Evolutionary conservation across 768 basidiomycete genomes (phyloP).

Genomic region (Tricholoma bakamatsutake): DNA sequence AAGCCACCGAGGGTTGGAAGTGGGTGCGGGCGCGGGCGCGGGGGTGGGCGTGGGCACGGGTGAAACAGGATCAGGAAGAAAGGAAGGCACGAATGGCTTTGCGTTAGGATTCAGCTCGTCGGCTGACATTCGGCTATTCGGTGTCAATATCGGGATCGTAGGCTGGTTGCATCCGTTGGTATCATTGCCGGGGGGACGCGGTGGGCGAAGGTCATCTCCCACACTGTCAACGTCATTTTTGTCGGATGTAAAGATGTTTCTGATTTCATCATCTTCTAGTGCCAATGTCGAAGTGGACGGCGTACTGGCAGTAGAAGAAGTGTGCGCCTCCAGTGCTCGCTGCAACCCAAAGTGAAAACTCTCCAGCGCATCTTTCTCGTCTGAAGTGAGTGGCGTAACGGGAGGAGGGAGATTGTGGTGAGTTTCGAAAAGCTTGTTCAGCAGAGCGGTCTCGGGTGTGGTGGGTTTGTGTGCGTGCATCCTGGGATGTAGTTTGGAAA

Average conservation of each 20-base stretch:
- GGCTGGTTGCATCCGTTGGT: neutral
- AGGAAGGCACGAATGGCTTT: conserved; percentile 2
- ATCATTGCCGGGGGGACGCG: neutral
- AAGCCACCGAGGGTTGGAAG: conserved; percentile 7
- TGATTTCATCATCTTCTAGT: conserved; percentile 11
- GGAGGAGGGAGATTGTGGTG: neutral
- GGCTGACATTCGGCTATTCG: neutral
- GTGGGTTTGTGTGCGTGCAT: neutral
- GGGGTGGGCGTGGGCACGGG: neutral
- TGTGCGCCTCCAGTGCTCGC: neutral
- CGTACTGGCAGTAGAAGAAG: neutral
- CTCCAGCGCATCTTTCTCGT: neutral
- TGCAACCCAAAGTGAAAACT: neutral
- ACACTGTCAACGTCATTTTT: conserved; percentile 3
- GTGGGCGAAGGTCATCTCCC: neutral
- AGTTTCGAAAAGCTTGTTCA: neutral
- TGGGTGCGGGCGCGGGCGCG: neutral
- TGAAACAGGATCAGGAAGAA: conserved; percentile 6
- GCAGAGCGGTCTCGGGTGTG: neutral
- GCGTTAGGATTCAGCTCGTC: conserved; percentile 3
- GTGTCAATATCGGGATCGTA: neutral
- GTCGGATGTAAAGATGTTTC: conserved; percentile 5
- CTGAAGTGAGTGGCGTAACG: neutral
- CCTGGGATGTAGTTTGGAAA: neutral
- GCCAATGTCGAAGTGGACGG: conserved; percentile 9